These are phyloP conservation scores for Neltuma alba DNA, from an alignment of 306 rosid species.

Conservation along the genomic window DNA sequence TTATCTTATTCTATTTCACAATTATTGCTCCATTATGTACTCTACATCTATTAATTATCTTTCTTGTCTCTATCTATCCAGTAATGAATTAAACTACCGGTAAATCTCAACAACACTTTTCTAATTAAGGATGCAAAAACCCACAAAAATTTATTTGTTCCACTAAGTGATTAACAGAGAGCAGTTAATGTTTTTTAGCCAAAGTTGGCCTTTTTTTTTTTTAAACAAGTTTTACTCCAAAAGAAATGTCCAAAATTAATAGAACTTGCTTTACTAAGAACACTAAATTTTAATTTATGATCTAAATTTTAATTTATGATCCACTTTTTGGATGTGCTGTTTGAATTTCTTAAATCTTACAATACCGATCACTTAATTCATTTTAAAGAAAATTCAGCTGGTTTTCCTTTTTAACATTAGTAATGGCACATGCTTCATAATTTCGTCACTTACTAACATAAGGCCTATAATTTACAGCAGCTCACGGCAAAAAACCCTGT, in stretches of 20 bases:
- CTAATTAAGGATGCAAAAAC: not conserved
- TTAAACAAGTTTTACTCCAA: not conserved
- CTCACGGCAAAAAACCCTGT: conserved; percentile 27
- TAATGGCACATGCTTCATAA: conserved; percentile 12
- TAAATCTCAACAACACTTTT: not conserved
- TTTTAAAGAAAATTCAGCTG: not conserved
- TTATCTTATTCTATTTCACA: not conserved
- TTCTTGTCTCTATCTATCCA: not conserved
- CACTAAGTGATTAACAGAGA: not conserved
- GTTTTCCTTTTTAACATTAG: not conserved
- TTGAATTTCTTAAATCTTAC: not conserved
- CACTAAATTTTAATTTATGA: no score
- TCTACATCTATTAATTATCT: not conserved
- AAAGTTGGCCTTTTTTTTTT: not conserved
- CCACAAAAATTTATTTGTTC: not conserved
- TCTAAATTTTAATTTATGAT: not conserved
- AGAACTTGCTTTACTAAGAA: not conserved
- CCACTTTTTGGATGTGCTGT: not conserved
- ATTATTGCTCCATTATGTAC: not conserved
- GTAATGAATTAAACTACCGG: no score
- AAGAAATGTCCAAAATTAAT: not conserved
- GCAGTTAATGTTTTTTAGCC: not conserved
- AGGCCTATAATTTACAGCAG: conserved; percentile 48
- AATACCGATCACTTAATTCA: not conserved
- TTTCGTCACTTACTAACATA: conserved; percentile 37